Evolutionary conservation across 2,329 filamentous ascomycete species (phyloP).

Genomic region (Cladosporium sp.): DNA sequence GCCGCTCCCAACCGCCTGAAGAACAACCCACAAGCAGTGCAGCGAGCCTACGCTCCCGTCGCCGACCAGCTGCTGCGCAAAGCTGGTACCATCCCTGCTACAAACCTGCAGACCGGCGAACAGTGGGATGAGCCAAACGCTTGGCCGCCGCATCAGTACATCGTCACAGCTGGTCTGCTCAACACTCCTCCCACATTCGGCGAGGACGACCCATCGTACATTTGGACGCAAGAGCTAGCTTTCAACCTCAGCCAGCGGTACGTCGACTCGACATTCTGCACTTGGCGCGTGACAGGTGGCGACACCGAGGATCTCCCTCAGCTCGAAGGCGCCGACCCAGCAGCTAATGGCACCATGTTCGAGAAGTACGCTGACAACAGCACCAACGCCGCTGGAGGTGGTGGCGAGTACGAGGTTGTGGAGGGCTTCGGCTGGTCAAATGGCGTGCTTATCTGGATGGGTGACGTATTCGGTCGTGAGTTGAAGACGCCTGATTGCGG

Average conservation of each 20-base stretch:
- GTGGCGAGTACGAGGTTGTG: conserved; percentile 66
- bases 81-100: conserved; percentile 58
- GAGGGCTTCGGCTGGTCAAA: conserved; percentile 70
- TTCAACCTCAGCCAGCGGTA: conserved; percentile 61
- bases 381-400: conserved; percentile 58
- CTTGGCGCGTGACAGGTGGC: conserved; percentile 65
- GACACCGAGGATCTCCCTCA: conserved; percentile 51
- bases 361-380: conserved; percentile 64
- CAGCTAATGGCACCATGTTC: conserved; percentile 58
- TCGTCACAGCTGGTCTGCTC: conserved; percentile 59
- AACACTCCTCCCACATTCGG: conserved; percentile 57
- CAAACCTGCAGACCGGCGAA: conserved; percentile 58
- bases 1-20: conserved; percentile 56
- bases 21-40: conserved; percentile 56
- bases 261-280: conserved; percentile 65
- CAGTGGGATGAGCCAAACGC: conserved; percentile 70
- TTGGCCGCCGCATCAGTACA: conserved; percentile 64
- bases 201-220: conserved; percentile 50
- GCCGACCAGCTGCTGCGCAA: conserved; percentile 49
- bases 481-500: conserved; percentile 49
- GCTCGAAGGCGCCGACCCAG: conserved; percentile 44
- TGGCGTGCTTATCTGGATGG: conserved; percentile 63
- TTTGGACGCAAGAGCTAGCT: conserved; percentile 53
- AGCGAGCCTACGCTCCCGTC: conserved; percentile 52
- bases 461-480: conserved; percentile 56